These are phyloP conservation scores for Fragaria ananassa DNA, from an alignment of 306 rosid species.

Conservation along the genomic window DNA sequence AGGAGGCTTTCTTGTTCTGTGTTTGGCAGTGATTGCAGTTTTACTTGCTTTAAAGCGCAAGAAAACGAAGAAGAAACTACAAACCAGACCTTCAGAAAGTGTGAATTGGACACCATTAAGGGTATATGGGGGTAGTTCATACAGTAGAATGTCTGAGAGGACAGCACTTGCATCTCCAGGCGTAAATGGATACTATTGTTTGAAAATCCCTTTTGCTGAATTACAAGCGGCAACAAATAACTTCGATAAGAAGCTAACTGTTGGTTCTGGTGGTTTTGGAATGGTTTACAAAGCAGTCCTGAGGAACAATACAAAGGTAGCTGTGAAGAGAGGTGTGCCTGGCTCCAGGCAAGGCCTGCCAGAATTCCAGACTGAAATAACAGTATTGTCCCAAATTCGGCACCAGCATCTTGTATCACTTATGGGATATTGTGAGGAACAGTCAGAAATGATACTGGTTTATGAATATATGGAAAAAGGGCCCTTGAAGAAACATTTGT, in stretches of 20 bases:
- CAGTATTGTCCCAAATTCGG: constrained; percentile 80
- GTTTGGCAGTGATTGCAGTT: constrained; percentile 37
- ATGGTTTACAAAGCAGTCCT: constrained; percentile 78
- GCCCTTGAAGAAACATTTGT: constrained; percentile 74
- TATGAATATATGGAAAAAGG: constrained; percentile 93
- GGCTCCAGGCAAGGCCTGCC: constrained; percentile 99
- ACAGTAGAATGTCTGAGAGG: constrained; percentile 72
- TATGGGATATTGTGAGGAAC: constrained; percentile 91
- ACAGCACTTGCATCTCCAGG: constrained; percentile 59
- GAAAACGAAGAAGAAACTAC: constrained; percentile 60
- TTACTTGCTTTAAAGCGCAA: constrained; percentile 47
- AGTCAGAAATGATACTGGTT: constrained; percentile 92
- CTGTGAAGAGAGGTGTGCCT: constrained; percentile 93
- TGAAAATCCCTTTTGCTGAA: constrained; percentile 82
- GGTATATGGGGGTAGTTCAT: constrained; percentile 73
- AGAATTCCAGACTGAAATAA: constrained; percentile 88
- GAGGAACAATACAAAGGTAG: constrained; percentile 72
- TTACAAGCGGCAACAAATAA: constrained; percentile 72
- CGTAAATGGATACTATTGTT: constrained; percentile 66
- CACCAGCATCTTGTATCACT: constrained; percentile 93
- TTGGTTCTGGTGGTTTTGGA: constrained; percentile 98
- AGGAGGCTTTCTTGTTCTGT: constrained; percentile 55
- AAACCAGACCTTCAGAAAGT: constrained; percentile 53
- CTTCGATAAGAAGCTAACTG: constrained; percentile 60
- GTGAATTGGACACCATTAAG: constrained; percentile 82